Evolutionary conservation across 768 basidiomycete species (phyloP).

Genomic region (Russula compacta): DNA sequence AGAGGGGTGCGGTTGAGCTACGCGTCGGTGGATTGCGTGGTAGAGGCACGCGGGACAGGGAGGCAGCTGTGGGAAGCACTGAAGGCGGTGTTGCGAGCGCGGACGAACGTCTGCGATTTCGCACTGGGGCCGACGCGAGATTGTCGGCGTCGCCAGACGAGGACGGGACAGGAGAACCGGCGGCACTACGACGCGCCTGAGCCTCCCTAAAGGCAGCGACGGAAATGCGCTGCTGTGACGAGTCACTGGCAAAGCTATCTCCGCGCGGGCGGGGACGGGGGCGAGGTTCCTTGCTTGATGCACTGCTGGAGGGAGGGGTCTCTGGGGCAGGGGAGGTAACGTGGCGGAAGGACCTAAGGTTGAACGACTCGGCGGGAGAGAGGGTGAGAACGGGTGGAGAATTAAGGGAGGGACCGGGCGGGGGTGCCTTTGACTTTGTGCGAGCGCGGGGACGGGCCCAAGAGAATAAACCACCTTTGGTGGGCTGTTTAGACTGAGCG

Average conservation of each 20-base stretch:
- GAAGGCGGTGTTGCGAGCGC: background rate
- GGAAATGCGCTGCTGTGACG: conserved; percentile 66
- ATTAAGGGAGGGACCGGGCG: conserved; percentile 20
- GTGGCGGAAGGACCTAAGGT: conserved; percentile 67
- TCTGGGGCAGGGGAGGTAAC: conserved; percentile 30
- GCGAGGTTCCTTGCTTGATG: conserved; percentile 20
- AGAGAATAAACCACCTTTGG: conserved; percentile 32
- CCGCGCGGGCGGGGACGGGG: conserved; percentile 44
- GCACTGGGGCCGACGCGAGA: background rate
- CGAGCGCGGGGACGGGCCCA: conserved; percentile 37
- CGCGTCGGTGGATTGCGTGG: conserved; percentile 6
- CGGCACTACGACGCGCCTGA: conserved; percentile 54
- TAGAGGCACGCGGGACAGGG: background rate
- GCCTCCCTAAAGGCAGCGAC: conserved; percentile 77
- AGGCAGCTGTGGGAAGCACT: background rate
- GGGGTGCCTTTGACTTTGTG: conserved; percentile 32
- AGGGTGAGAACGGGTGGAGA: conserved; percentile 20
- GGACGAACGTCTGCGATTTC: conserved; percentile 14
- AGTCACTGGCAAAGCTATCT: conserved; percentile 50
- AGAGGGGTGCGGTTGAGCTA: conserved; percentile 15
- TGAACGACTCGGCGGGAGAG: conserved; percentile 41
- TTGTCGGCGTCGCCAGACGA: conserved; percentile 2
- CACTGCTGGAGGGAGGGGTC: conserved; percentile 19
- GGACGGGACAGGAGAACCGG: conserved; percentile 48
- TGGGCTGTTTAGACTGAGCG: conserved; percentile 23